Conservation (phyloP, 2,329 filamentous ascomycete genomes). For the Fusarium azukiicola region DNA sequence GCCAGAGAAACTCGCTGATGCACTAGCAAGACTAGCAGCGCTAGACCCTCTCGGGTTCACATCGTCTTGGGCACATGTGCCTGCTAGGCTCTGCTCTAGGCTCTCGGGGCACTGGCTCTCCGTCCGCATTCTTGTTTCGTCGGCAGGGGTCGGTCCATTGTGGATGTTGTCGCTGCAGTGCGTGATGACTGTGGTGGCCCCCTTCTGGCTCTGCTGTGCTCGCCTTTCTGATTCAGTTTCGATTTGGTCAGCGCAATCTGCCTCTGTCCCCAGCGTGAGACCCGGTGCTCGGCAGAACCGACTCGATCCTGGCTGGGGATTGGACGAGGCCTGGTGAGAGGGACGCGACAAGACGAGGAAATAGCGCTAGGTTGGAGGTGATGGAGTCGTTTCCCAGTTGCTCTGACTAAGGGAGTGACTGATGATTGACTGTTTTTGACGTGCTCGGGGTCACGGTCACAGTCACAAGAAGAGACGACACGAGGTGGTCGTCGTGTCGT, state of each 20-base stretch:
- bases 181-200: constrained; percentile 19
- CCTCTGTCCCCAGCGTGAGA: constrained; percentile 16
- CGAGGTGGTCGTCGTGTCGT: neutral
- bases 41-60: constrained; percentile 25
- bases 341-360: constrained; percentile 18
- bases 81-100: constrained; percentile 28
- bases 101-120: constrained; percentile 37
- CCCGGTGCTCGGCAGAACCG: constrained; percentile 39
- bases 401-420: constrained; percentile 41
- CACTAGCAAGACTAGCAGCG: constrained; percentile 24
- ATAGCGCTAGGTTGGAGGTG: constrained; percentile 28
- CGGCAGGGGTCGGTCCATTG: constrained; percentile 39
- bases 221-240: constrained; percentile 26
- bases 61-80: constrained; percentile 31
- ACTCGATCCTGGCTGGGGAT: constrained; percentile 33
- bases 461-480: constrained; percentile 13
- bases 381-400: constrained; percentile 31
- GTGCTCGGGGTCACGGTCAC: constrained; percentile 2
- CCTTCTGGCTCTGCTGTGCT: constrained; percentile 7
- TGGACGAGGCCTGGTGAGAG: constrained; percentile 24
- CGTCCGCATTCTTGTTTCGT: constrained; percentile 37
- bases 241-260: constrained; percentile 45
- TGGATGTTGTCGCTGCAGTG: constrained; percentile 18
- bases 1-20: constrained; percentile 36
- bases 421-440: constrained; percentile 22